A percentile compares a stretch with the other conserved stretches of the same genome.
Conservation (phyloP, 108 stramenopile species). For the Thalassiosira profunda region DNA sequence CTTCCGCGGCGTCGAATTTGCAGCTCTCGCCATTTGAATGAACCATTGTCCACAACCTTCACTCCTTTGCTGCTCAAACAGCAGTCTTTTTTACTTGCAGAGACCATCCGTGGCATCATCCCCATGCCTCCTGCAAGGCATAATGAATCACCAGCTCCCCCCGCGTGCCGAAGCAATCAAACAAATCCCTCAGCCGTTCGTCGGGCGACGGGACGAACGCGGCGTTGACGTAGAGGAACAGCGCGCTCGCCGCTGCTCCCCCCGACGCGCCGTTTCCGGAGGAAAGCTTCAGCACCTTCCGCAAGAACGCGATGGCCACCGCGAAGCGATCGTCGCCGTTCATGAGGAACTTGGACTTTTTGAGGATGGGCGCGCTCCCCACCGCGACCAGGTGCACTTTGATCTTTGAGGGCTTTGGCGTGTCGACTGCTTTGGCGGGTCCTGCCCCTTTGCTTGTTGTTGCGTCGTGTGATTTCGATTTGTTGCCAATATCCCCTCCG, state of each 20-base stretch:
- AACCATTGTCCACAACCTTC: too few species aligned
- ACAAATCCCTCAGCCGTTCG: conserved; percentile 71
- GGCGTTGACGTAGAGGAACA: conserved; percentile 79
- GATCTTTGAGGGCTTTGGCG: conserved; percentile 48
- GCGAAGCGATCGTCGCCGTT: conserved; percentile 68
- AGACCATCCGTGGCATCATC: too few species aligned
- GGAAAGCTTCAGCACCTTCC: conserved; percentile 78
- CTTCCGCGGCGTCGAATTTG: too few species aligned
- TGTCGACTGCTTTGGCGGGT: neutral
- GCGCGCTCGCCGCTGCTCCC: conserved; percentile 22
- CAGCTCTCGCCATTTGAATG: too few species aligned
- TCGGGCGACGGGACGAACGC: conserved; percentile 88
- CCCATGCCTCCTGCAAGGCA: conserved; percentile 92
- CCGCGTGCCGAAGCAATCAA: conserved; percentile 78
- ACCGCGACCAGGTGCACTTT: conserved; percentile 92
- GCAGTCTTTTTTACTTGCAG: too few species aligned
- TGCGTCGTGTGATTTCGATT: neutral
- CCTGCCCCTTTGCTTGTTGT: neutral
- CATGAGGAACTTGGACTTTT: conserved; percentile 87
- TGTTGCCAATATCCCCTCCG: neutral
- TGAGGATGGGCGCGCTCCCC: conserved; percentile 87
- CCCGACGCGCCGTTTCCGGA: neutral
- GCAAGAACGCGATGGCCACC: conserved; percentile 66
- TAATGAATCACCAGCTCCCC: conserved; percentile 90
- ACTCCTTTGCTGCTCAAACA: too few species aligned